Evolutionary conservation across 768 basidiomycete species (phyloP).

Genomic region (Tricholoma sp.): DNA sequence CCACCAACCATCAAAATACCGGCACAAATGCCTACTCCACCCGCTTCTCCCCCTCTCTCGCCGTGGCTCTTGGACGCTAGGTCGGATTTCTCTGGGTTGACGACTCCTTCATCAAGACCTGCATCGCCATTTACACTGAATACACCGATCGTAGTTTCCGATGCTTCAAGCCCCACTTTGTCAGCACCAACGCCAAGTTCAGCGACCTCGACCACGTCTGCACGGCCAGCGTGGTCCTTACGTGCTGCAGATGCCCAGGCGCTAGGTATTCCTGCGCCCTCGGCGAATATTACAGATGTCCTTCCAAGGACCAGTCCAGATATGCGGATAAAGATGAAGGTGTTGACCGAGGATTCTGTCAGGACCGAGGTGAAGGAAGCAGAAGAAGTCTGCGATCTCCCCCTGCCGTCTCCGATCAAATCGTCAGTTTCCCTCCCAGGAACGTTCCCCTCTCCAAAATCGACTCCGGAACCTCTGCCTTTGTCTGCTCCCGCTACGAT

Average conservation of each 20-base stretch:
- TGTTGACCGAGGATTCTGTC: background rate
- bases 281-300: background rate
- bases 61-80: background rate
- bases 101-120: background rate
- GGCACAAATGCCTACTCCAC: constrained; percentile 38
- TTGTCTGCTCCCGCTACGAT: constrained; percentile 3
- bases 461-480: background rate
- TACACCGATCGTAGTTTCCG: background rate
- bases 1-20: constrained; percentile 7
- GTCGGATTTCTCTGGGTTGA: background rate
- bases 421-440: constrained; percentile 12
- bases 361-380: background rate
- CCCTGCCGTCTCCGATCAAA: background rate
- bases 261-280: constrained; percentile 26
- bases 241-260: constrained; percentile 39
- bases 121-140: background rate
- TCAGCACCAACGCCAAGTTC: background rate
- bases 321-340: constrained; percentile 1
- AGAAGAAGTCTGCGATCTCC: too few species aligned
- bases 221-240: constrained; percentile 33
- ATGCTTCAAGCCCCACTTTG: background rate
- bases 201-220: background rate
- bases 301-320: background rate
- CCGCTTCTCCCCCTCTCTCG: constrained; percentile 31
- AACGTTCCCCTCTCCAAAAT: constrained; percentile 10